A percentile compares a stretch with the other conserved stretches of the same genome.
Conservation (phyloP, 768 basidiomycete species). For the Lentinula detonsa region DNA sequence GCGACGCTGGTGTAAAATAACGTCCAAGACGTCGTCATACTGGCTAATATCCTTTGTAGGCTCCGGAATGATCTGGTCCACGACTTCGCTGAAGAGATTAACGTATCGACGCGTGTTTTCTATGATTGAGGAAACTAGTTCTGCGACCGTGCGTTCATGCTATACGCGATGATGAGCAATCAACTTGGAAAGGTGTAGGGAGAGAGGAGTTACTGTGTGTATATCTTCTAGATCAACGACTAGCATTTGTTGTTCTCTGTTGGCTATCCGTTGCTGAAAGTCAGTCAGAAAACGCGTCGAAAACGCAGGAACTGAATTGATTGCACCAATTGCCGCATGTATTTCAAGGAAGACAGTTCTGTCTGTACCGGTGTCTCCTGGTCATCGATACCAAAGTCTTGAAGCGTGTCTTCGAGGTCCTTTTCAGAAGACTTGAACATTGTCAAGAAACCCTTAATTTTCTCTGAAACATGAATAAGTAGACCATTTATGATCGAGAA, state of each 20-base stretch:
- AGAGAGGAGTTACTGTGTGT: constrained; percentile 43
- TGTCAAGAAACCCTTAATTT: constrained; percentile 65
- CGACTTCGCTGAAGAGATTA: constrained; percentile 80
- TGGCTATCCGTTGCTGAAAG: constrained; percentile 81
- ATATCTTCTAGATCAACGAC: constrained; percentile 88
- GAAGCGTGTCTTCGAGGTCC: constrained; percentile 62
- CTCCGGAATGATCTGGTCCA: constrained; percentile 84
- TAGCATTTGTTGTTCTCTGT: constrained; percentile 88
- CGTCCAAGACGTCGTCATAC: constrained; percentile 92
- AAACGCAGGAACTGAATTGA: constrained; percentile 7
- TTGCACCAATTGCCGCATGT: constrained; percentile 78
- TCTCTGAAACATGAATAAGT: constrained; percentile 34
- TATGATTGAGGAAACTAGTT: constrained; percentile 74
- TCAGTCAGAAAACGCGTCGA: constrained; percentile 19
- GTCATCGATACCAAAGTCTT: constrained; percentile 63
- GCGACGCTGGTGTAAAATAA: constrained; percentile 89
- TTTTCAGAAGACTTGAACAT: constrained; percentile 60
- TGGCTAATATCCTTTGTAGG: constrained; percentile 89
- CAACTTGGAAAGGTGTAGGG: background rate
- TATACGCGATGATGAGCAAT: constrained; percentile 21
- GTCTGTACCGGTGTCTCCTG: constrained; percentile 26
- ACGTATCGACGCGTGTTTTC: constrained; percentile 89
- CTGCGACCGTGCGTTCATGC: constrained; percentile 67
- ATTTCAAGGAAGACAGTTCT: constrained; percentile 53
- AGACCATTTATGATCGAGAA: background rate